These are phyloP conservation scores for Schoenoplectus triqueter DNA, from an alignment of 202 grass and related monocot species.

Conservation along the genomic window DNA sequence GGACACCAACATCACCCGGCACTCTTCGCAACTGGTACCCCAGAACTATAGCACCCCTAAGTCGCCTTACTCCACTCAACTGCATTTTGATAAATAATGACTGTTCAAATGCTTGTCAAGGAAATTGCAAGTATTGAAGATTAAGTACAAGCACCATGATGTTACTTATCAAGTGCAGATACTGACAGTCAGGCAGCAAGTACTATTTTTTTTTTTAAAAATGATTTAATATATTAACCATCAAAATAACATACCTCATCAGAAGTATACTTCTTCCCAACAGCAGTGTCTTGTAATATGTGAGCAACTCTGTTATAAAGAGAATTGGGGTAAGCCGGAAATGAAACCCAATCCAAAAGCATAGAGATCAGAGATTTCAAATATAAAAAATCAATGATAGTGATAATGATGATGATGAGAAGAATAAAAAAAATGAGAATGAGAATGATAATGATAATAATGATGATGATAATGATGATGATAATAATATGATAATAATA, in stretches of 20 bases:
- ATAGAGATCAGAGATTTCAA: too few relatives aligned
- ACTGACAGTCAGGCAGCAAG: not conserved
- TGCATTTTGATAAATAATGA: conserved; percentile 40
- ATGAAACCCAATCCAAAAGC: too few relatives aligned
- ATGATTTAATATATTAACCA: not conserved
- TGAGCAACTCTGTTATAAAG: conserved; percentile 57
- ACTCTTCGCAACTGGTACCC: conserved; percentile 95
- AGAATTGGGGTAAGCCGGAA: not conserved
- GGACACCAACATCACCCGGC: conserved; percentile 81
- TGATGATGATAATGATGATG: too few relatives aligned
- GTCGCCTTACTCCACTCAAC: conserved; percentile 83
- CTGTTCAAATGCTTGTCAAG: conserved; percentile 12
- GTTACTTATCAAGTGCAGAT: not conserved
- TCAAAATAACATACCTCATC: conserved; percentile 55
- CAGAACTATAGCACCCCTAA: conserved; percentile 92
- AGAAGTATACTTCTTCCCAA: conserved; percentile 82
- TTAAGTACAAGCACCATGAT: not conserved
- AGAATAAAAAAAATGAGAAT: too few relatives aligned
- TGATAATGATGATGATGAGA: too few relatives aligned
- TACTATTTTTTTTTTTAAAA: not conserved
- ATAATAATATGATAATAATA: too few relatives aligned
- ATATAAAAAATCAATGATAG: too few relatives aligned
- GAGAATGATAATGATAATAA: too few relatives aligned
- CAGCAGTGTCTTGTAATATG: conserved; percentile 88
- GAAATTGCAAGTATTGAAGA: not conserved